Evolutionary conservation across 352 stramenopile genomes (phyloP).

Genomic region (Pythium brachiatum): DNA sequence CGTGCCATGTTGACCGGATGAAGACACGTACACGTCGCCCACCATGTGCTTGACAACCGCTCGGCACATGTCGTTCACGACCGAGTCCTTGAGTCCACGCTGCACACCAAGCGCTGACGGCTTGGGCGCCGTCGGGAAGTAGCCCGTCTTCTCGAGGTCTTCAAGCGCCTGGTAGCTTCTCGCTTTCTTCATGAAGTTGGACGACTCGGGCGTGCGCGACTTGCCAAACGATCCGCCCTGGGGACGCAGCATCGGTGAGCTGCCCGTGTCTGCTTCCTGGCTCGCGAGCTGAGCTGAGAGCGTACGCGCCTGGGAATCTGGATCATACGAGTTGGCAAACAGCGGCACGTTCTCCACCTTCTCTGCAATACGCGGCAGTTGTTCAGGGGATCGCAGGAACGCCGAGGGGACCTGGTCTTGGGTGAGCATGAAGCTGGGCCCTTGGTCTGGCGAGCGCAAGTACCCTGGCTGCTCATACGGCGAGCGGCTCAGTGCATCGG

Average conservation of each 20-base stretch:
- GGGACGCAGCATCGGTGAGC: conserved; percentile 17
- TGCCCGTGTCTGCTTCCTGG: conserved; percentile 24
- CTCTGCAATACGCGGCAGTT: conserved; percentile 69
- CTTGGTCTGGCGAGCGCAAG: conserved; percentile 24
- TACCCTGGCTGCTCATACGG: conserved; percentile 49
- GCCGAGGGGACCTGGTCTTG: conserved; percentile 9
- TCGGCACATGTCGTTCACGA: conserved; percentile 87
- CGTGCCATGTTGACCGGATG: conserved; percentile 55
- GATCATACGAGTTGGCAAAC: conserved; percentile 54
- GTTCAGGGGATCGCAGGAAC: conserved; percentile 38
- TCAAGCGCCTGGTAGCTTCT: conserved; percentile 74
- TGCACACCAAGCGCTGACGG: conserved; percentile 78
- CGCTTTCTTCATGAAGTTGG: conserved; percentile 71
- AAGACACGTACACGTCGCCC: conserved; percentile 80
- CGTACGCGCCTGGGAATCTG: conserved; percentile 48
- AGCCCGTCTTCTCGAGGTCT: conserved; percentile 83
- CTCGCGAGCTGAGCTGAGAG: conserved; percentile 62
- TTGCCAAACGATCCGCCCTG: conserved; percentile 70
- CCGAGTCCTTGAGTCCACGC: conserved; percentile 78
- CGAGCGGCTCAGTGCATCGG: conserved; percentile 56
- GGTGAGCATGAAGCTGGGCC: neutral
- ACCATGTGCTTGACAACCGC: conserved; percentile 89
- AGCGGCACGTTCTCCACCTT: conserved; percentile 58
- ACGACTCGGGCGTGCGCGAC: conserved; percentile 24
- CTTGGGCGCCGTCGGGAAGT: conserved; percentile 74